Evolutionary conservation across 345 rosid genomes (phyloP).

Genomic region (Geranium brycei): DNA sequence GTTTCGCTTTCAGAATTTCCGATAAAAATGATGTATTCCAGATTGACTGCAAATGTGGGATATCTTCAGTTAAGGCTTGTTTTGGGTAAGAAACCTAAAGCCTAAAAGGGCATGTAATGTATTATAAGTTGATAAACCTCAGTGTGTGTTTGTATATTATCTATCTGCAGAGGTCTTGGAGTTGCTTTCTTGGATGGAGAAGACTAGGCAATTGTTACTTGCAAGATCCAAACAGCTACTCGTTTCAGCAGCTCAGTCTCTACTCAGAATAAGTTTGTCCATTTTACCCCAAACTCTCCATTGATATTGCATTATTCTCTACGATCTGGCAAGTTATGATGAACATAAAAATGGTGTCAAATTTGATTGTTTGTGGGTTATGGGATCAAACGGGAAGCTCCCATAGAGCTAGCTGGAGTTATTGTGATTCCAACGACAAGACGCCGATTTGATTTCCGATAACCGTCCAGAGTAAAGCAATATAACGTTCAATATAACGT

Average conservation of each 20-base stretch:
- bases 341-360: too few species aligned
- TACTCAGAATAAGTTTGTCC: background rate
- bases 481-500: too few species aligned
- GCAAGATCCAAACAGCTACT: background rate
- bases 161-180: conserved; percentile 32
- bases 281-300: background rate
- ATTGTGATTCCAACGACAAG: too few species aligned
- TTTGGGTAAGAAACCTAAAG: conserved; percentile 32
- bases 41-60: conserved; percentile 21
- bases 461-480: too few species aligned
- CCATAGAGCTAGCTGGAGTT: too few species aligned
- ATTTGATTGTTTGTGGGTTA: too few species aligned
- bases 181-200: conserved; percentile 36
- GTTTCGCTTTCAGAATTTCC: conserved; percentile 24
- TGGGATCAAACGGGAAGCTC: too few species aligned
- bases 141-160: background rate
- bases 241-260: background rate
- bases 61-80: conserved; percentile 40
- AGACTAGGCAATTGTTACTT: conserved; percentile 24
- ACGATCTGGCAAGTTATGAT: too few species aligned
- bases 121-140: background rate
- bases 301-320: background rate
- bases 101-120: background rate
- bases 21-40: conserved; percentile 16
- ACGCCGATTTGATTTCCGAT: too few species aligned